phyloP scores from a whole-genome alignment of 1,284 basidiomycete species.

The Heliocybe sulcata region DNA sequence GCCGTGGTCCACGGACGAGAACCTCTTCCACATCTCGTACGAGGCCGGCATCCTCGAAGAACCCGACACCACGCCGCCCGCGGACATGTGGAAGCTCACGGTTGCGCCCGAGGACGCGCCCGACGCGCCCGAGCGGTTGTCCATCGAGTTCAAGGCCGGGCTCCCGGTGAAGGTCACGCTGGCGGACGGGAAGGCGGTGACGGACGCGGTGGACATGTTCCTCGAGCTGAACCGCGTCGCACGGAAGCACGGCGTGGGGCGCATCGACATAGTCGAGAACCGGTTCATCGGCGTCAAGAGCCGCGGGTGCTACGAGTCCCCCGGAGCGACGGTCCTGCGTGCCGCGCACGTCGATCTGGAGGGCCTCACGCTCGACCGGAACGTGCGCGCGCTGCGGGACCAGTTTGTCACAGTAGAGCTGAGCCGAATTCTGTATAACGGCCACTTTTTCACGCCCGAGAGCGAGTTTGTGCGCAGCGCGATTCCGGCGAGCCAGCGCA shows the following conservation, averaged over 20 bases:
- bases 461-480: constrained; percentile 89
- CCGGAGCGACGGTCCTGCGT: constrained; percentile 93
- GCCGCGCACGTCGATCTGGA: constrained; percentile 95
- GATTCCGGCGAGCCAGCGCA: constrained; percentile 90
- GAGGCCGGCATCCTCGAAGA: constrained; percentile 99
- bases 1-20: constrained; percentile 99
- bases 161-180: constrained; percentile 79
- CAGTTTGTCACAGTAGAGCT: constrained; percentile 92
- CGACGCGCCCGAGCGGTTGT: constrained; percentile 71
- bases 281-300: constrained; percentile 99
- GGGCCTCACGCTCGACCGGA: constrained; percentile 95
- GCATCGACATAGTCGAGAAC: constrained; percentile 99
- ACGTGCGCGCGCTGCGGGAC: constrained; percentile 92
- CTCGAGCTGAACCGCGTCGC: constrained; percentile 87
- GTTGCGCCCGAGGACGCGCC: constrained; percentile 82
- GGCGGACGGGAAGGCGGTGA: constrained; percentile 47
- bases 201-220: constrained; percentile 96
- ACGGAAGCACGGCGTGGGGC: constrained; percentile 91
- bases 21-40: constrained; percentile 99
- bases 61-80: constrained; percentile 89
- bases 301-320: constrained; percentile 97
- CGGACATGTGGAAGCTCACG: constrained; percentile 99
- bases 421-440: constrained; percentile 93
- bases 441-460: constrained; percentile 96
- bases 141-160: constrained; percentile 83